Percentiles rank a stretch among this genome's conserved stretches.
These are phyloP conservation scores for Ceratobasidium theobromae DNA, from an alignment of 1,284 basidiomycete species.

Conservation along the genomic window DNA sequence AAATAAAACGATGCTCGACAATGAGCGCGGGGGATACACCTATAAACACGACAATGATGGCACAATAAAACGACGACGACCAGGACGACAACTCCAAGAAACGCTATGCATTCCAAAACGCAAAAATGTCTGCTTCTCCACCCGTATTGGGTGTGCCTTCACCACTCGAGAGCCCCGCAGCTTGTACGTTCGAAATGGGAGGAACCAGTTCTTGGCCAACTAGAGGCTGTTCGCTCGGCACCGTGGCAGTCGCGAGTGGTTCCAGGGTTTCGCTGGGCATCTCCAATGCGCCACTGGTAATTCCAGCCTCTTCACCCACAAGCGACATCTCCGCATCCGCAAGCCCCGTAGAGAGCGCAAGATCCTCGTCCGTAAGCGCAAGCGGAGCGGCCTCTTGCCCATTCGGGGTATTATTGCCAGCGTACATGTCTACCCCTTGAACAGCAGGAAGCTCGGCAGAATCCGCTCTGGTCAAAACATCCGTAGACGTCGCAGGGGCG, in stretches of 20 bases:
- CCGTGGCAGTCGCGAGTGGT: not conserved
- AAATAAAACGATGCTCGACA: not conserved
- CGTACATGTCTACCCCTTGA: conserved; percentile 25
- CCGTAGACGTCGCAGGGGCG: not conserved
- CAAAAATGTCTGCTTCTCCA: conserved; percentile 13
- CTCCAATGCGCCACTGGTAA: not conserved
- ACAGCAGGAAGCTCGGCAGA: conserved; percentile 7
- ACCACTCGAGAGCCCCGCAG: conserved; percentile 23
- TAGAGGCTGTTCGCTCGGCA: not conserved
- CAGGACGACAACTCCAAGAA: not conserved
- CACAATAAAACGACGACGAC: not conserved
- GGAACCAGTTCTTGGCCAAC: not conserved
- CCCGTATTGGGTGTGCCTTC: conserved; percentile 18
- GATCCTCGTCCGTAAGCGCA: not conserved
- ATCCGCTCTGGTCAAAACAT: not conserved
- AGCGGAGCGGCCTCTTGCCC: not conserved
- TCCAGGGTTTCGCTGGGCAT: not conserved
- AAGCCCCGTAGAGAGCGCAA: not conserved
- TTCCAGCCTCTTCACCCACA: not conserved
- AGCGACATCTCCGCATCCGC: conserved; percentile 1
- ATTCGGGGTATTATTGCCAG: not conserved
- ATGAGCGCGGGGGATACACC: not conserved
- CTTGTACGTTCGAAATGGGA: no score
- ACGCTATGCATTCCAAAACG: conserved; percentile 11
- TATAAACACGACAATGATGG: not conserved